Conservation (phyloP, 768 basidiomycete genomes). For the Hygrophorus pudorinus region DNA sequence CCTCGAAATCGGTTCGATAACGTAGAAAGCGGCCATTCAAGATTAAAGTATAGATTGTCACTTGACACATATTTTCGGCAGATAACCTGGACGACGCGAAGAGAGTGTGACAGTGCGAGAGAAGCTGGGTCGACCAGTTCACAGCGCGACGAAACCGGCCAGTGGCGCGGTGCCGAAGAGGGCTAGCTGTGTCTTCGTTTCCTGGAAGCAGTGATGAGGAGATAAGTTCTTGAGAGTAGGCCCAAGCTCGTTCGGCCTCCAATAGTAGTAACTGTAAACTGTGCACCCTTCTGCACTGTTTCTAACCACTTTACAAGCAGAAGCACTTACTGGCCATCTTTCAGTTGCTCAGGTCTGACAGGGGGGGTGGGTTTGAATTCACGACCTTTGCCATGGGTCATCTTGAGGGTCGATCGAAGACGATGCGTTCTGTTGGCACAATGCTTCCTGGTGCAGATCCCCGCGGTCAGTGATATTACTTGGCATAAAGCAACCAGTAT, state of each 20-base stretch:
- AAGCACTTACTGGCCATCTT: conserved; percentile 71
- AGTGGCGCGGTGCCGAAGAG: conserved; percentile 65
- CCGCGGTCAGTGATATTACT: not conserved
- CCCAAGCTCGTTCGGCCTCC: conserved; percentile 89
- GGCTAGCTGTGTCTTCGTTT: conserved; percentile 39
- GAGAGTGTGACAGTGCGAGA: conserved; percentile 64
- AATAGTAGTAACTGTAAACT: conserved; percentile 81
- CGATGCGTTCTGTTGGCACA: conserved; percentile 87
- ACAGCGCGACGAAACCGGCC: conserved; percentile 74
- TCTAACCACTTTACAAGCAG: conserved; percentile 1
- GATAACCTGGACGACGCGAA: conserved; percentile 42
- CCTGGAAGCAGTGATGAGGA: conserved; percentile 39
- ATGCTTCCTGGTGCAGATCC: conserved; percentile 53
- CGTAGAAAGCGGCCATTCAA: conserved; percentile 79
- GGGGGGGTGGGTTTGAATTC: conserved; percentile 81
- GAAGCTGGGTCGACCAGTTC: conserved; percentile 67
- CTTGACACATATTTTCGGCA: conserved; percentile 54
- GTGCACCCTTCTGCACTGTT: conserved; percentile 6
- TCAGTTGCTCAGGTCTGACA: conserved; percentile 56
- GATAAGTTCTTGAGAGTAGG: conserved; percentile 74
- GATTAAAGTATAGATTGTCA: conserved; percentile 68
- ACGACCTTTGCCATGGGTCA: conserved; percentile 81
- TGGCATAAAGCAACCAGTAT: not conserved
- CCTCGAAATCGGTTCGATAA: conserved; percentile 65
- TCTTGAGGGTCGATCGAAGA: conserved; percentile 72